Evolutionary conservation across 257 asterid genomes (phyloP).

Genomic region (Mentha longifolia): DNA sequence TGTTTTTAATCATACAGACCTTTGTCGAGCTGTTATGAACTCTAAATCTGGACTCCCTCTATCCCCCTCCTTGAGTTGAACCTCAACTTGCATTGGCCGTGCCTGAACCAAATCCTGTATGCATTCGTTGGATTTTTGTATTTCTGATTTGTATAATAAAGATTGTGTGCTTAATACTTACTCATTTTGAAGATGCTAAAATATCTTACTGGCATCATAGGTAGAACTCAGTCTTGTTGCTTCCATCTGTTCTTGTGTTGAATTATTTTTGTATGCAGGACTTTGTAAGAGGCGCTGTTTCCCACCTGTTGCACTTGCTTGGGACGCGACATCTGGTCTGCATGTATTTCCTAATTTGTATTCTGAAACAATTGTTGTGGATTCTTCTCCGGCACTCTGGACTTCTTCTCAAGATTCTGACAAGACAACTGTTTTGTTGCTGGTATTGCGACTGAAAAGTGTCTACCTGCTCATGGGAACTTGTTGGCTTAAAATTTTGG

Average conservation of each 20-base stretch:
- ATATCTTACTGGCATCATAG: conserved; percentile 6
- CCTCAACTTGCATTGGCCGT: neutral
- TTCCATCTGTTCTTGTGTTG: conserved; percentile 31
- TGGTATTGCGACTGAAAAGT: conserved; percentile 54
- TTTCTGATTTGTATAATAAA: neutral
- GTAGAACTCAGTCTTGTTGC: conserved; percentile 22
- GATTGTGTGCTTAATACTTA: conserved; percentile 11
- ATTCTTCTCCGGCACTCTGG: conserved; percentile 94
- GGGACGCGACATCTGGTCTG: conserved; percentile 94
- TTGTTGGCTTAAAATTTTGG: conserved; percentile 18
- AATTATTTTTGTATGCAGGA: conserved; percentile 57
- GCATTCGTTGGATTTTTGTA: conserved; percentile 1
- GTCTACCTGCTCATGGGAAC: conserved; percentile 11
- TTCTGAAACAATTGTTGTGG: conserved; percentile 83
- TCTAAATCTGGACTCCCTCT: conserved; percentile 16
- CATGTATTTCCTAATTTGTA: conserved; percentile 86
- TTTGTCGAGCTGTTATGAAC: neutral
- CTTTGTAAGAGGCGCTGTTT: conserved; percentile 92
- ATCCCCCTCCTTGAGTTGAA: conserved; percentile 13
- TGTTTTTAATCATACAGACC: conserved; percentile 1
- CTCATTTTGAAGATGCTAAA: conserved; percentile 1
- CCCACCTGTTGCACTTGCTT: conserved; percentile 97
- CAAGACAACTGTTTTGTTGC: conserved; percentile 65
- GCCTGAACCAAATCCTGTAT: conserved; percentile 15
- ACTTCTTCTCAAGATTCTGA: conserved; percentile 71